phyloP scores from a whole-genome alignment of 1,284 basidiomycete genomes.

The Fomitiporia mediterranea region DNA sequence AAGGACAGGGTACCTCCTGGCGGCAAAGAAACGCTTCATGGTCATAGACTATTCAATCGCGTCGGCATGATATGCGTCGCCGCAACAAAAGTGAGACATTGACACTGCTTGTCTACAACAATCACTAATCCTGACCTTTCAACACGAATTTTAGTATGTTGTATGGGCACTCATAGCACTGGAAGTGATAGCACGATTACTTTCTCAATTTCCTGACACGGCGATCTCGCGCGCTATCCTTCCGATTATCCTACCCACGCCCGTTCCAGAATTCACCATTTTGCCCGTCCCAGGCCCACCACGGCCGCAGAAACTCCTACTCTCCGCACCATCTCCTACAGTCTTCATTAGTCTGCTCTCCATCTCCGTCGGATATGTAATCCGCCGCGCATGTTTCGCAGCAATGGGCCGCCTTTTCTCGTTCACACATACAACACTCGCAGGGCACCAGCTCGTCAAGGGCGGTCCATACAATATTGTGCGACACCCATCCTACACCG shows the following conservation, averaged over 20 bases:
- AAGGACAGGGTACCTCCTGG: neutral
- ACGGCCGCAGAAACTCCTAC: neutral
- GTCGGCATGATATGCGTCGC: slow-evolving; percentile 1
- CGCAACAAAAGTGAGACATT: slow-evolving; percentile 1
- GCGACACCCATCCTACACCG: slow-evolving; percentile 18
- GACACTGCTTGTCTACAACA: neutral
- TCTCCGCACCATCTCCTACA: neutral
- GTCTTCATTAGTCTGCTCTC: slow-evolving; percentile 6
- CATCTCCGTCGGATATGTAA: slow-evolving; percentile 7
- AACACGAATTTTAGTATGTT: neutral
- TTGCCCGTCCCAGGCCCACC: neutral
- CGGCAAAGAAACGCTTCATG: slow-evolving; percentile 9
- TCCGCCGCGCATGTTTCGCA: slow-evolving; percentile 12
- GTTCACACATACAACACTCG: slow-evolving; percentile 17
- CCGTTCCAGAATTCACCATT: neutral
- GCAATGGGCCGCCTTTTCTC: slow-evolving; percentile 15
- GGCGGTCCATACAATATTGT: slow-evolving; percentile 16
- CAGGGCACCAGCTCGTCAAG: slow-evolving; percentile 12
- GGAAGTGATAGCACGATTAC: neutral
- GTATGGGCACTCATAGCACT: neutral
- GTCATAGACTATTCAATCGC: slow-evolving; percentile 2
- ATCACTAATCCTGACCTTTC: neutral
- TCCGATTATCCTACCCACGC: slow-evolving; percentile 7
- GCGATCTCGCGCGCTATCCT: neutral
- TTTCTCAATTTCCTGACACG: slow-evolving; percentile 2